phyloP scores from a whole-genome alignment of 2,329 filamentous ascomycete species.

The Penicillium sp. region DNA sequence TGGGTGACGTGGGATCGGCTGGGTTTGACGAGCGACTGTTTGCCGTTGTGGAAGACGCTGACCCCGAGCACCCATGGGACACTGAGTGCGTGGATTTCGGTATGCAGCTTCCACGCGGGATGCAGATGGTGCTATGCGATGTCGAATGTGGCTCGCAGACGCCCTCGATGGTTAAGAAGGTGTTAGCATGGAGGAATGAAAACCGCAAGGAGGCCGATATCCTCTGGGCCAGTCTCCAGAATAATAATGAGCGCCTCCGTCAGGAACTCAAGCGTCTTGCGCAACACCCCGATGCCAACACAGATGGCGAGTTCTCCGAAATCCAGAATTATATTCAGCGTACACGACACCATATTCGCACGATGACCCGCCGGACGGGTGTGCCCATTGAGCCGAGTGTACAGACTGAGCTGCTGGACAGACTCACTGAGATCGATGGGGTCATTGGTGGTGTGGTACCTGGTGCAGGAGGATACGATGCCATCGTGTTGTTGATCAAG shows the following conservation, averaged over 20 bases:
- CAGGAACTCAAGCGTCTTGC: conserved; percentile 59
- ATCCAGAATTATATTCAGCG: conserved; percentile 53
- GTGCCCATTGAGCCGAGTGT: conserved; percentile 87
- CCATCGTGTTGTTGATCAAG: conserved; percentile 74
- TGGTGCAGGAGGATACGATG: conserved; percentile 91
- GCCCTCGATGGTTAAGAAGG: conserved; percentile 91
- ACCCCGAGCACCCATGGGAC: conserved; percentile 66
- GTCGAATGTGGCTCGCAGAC: conserved; percentile 93
- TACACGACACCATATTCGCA: conserved; percentile 64
- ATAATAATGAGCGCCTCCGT: conserved; percentile 70
- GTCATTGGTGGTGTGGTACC: conserved; percentile 91
- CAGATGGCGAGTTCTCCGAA: conserved; percentile 51
- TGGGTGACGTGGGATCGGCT: conserved; percentile 66
- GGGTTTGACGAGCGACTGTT: conserved; percentile 69
- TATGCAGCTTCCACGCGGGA: conserved; percentile 69
- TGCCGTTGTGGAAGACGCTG: conserved; percentile 63
- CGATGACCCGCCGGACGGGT: conserved; percentile 71
- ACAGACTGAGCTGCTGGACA: conserved; percentile 83
- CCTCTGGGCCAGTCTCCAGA: conserved; percentile 76
- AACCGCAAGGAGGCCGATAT: conserved; percentile 64
- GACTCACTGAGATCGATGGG: conserved; percentile 68
- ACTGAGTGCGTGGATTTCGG: conserved; percentile 70
- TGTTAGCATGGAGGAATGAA: conserved; percentile 75
- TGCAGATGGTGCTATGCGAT: conserved; percentile 88
- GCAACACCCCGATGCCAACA: conserved; percentile 45